Percentiles rank a stretch among this genome's conserved stretches.
Conservation (phyloP, 768 basidiomycete genomes). For the Mycena vulgaris region DNA sequence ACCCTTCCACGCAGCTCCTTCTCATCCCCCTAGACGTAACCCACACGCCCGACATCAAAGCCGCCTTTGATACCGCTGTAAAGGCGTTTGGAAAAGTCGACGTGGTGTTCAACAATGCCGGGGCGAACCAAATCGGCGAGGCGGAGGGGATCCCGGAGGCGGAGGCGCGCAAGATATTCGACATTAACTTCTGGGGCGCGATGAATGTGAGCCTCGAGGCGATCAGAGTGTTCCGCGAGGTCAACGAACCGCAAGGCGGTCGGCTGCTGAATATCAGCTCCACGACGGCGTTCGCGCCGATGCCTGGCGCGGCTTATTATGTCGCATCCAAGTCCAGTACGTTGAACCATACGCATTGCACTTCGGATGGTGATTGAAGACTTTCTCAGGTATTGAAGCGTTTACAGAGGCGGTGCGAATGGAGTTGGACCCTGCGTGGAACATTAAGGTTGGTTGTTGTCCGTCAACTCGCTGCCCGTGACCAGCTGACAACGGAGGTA, state of each 20-base stretch:
- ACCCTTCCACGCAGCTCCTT: neutral
- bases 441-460: neutral
- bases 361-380: neutral
- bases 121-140: conserved; percentile 48
- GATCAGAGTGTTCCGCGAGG: conserved; percentile 53
- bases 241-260: conserved; percentile 35
- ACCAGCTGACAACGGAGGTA: neutral
- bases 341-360: too few relatives aligned
- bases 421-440: neutral
- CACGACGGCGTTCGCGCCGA: neutral
- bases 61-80: conserved; percentile 50
- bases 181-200: conserved; percentile 54
- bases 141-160: conserved; percentile 54
- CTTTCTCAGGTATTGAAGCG: neutral
- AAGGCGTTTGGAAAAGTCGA: conserved; percentile 60
- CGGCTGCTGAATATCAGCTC: neutral
- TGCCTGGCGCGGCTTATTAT: neutral
- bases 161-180: conserved; percentile 53
- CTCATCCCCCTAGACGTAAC: neutral
- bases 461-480: too few relatives aligned
- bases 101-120: conserved; percentile 62
- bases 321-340: neutral
- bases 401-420: neutral
- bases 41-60: conserved; percentile 31
- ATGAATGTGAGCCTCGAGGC: conserved; percentile 49